Evolutionary conservation across 768 basidiomycete species (phyloP), one percentile per base, ranked within the genome.

Genomic region (Boletus speciosus): DNA sequence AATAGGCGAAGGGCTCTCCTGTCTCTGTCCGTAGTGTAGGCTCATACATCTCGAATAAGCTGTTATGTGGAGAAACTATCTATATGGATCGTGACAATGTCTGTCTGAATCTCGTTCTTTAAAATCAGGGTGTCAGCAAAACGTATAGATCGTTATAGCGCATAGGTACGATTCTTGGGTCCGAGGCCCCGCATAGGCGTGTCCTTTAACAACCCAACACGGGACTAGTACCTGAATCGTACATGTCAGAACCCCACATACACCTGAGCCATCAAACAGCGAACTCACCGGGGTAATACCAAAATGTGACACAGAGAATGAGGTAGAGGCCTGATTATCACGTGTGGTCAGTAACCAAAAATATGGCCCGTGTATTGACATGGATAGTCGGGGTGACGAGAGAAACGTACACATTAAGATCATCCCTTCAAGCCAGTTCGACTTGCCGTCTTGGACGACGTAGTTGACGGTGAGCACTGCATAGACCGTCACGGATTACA

Each of bases 341-440:
- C 39, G n/a, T 11, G 39, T 16, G 7, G 39, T 55, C 32, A 57
- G 41, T 11, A 52, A 49, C 1, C 3, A 41, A 37, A 19, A 1
- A 42, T 8, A 29, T 8, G 29, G n/a, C 14, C 11, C 12, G 4
- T n/a, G 31, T 2, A 6, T 32, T 27, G 19, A 9, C 14, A 10
- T 34, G 3, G 23, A 32, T 3, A 25, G n/a, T 11, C 34, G 15
- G 12, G 4, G 11, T 5, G 5, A 31, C 9, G 21, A 34, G 21
- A 36, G 15, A 9, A 27, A 61, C 75, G 45, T 58, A 81, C 85
- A 83, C 52, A 91, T 81, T n/a, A 92, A 77, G 52, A 91, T 84
- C 61, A 84, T 70, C 23, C 91, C 92, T 70, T 96, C 93, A n/a
- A 97, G 76, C 85, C 93, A 97, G 68, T 95, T 96, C 29, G 86